Evolutionary conservation across 768 basidiomycete genomes (phyloP), one percentile per base, ranked within the genome.

Genomic region (Podaxis carcinomalis): DNA sequence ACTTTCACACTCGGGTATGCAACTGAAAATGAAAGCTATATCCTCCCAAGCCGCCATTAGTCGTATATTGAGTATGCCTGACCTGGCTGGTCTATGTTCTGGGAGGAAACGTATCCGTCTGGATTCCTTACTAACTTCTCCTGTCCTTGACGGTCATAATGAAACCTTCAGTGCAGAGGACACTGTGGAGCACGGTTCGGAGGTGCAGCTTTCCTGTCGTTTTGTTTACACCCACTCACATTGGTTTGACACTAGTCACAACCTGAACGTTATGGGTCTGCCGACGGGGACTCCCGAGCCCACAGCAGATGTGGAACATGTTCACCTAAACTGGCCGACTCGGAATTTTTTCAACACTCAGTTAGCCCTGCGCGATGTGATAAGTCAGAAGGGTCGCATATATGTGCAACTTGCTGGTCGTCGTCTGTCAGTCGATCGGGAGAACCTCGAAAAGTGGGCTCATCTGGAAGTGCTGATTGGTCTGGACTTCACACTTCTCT

Each of bases 21-120:
- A 49, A 39, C 50, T 28, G 49, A 47, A 19, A 47, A 19, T 57
- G 7, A 46, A 46, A 60, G 59, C 59, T 27, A 49, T 39, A 28
- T 58, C 57, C 2, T 58, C 57, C 5, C 32, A 53, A 19, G 40
- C 51, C 47, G 59, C 51, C 11, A 53, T 80, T 60, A 73, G 80
- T 50, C 67, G 74, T n/a, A 77, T 83, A 19, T 68, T 82, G 23
- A 71, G 73, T 4, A 68, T 79, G 64, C 75, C 76, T 7, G 79
- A 82, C 65, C 73, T 81, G 39, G 81, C 80, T 40, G 74, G 77
- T 11, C 69, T 82, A 28, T 67, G 72, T 42, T 49, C 49, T 16
- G 27, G 14, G 3, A 27, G 21, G 6, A 51, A 55, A 47, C 51
- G 21, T n/a, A n/a, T 23, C 19, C 40, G 32, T 2, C 7, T n/a